Evolutionary conservation across 371 early-diverging fungal genomes (phyloP), one percentile per base, ranked within the genome.

Genomic region (Blakeslea trispora): DNA sequence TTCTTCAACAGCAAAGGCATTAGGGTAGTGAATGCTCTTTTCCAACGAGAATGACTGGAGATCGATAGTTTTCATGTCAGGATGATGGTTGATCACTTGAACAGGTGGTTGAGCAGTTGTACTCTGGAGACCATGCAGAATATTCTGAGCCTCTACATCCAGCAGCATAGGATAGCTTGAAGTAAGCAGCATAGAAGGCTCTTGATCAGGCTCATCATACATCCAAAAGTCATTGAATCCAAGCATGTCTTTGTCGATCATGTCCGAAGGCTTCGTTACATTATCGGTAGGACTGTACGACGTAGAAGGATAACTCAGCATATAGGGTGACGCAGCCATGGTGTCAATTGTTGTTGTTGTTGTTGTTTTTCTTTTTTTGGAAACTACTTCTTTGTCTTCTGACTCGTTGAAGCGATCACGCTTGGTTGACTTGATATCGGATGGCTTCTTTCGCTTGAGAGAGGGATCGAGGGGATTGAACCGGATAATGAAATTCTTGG

Each of bases 361-460:
- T 50, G 49, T 51, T 47, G 65, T 52, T 32, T 60, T 65, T 58
- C 62, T 61, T 41, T 55, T 66, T 61, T 66, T 66, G 58, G 58
- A 45, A 54, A 31, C 50, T 14, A 50, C 54, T 1, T 31, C 56
- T 34, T 48, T 49, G 46, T 55, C 56, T 39, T 48, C 50, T 28
- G 28, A 28, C 28, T 28, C 42, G 47, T 54, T 34, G 50, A 24
- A 44, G 50, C 32, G 41, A 28, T 59, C 53, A 21, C 49, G 0
- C 50, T 34, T 40, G 22, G 19, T 0, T n/a, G 15, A 13, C 37
- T 19, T 22, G 41, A 44, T 32, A 39, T 50, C 8, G 28, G 52
- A 35, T 39, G 46, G n/a, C n/a, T n/a, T 22, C 52, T 57, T 34
- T 31, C 32, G 17, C 21, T 47, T 13, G 34, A 18, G 34, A n/a